Base-by-base conservation (phyloP, 177 flowering plant species). In the Vitis hybrid region DNA sequence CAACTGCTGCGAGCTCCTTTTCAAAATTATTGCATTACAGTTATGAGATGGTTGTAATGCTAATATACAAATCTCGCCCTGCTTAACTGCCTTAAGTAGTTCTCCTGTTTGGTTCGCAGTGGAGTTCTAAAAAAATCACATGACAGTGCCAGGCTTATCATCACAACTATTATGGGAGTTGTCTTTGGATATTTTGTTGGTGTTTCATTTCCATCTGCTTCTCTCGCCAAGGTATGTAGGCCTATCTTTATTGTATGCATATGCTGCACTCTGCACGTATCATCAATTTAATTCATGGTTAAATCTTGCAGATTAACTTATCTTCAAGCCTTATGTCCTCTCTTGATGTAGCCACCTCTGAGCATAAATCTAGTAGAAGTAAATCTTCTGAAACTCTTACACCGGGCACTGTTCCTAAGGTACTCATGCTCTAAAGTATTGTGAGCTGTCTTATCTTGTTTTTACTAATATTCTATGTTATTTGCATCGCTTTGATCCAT, bases 181-280 rank as follows among this genome's bases (percentile, higher is more conserved):
- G 81, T 90, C 13, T 82, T 91, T 83, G 98, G 98, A 51, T 91
- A 86, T 79, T 84, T 91, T 72, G 55, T 92, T 67, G 97, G 98
- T 51, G 67, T 87, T 64, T 88, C 98, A 11, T 88, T 92, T 77
- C 97, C 91, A 14, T 81, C 91, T 18, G 76, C 87, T 65, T 81
- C 89, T 54, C 67, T 90, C 59, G 70, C 75, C 46, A 91, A 86
- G 98, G 98, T 94, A 85, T 69, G 64, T 69, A 68, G 50, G 21
- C 21, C 46, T 60, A 7, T 72, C 55, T 21, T 73, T 24, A 52
- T 40, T 18, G 1, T 56, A 15, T 62, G 48, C 52, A 32, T 21
- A 6, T 61, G 7, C 24, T 51, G 32, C 19, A 12, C 30, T 7
- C 11, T n/a, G 62, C 11, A n/a, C 48, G 35, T 65, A 24, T 74